Base-by-base conservation (phyloP, 2,329 filamentous ascomycete species). In the Stenocarpella maydis region DNA sequence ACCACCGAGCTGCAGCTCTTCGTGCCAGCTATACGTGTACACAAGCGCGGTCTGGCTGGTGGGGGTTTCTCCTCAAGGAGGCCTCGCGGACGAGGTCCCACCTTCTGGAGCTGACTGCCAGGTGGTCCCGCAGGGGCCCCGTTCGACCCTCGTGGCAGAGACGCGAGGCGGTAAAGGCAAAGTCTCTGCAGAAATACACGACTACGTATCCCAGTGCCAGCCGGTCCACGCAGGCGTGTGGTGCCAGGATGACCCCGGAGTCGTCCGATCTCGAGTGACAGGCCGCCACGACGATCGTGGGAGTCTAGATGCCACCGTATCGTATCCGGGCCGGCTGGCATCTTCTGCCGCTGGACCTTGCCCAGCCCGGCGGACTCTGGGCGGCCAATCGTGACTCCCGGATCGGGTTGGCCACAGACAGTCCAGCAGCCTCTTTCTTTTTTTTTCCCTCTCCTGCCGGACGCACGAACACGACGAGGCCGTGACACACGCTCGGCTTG, bases 101-200 rank as follows among this genome's bases (percentile, higher is more conserved):
- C 55, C 9, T 15, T 17, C 55, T 47, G 55, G 19, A 61, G 19
- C 21, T 47, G 55, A 41, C 55, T 47, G 55, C 55, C 55, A 61
- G 55, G 55, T 61, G 55, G 55, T 24, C 55, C 41, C 41, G 55
- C 55, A 61, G 55, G n/a, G 55, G 47, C 39, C 53, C 55, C 53
- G 28, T 31, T 37, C 7, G 19, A 21, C 41, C 19, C 41, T 34
- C 17, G 41, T 45, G 55, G 55, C 55, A 61, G 41, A 34, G 19
- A 10, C 34, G 55, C 55, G 2, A 43, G 41, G 55, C 55, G 55
- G 55, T 61, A 61, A 47, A 19, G 7, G 17, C 14, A 34, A n/a
- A n/a, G n/a, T n/a, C n/a, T n/a, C n/a, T n/a, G n/a, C n/a, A n/a
- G n/a, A n/a, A n/a, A n/a, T n/a, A n/a, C n/a, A n/a, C n/a, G n/a